Evolutionary conservation across 208 protist species (phyloP).

Genomic region (Wallacemonas rigidus): DNA sequence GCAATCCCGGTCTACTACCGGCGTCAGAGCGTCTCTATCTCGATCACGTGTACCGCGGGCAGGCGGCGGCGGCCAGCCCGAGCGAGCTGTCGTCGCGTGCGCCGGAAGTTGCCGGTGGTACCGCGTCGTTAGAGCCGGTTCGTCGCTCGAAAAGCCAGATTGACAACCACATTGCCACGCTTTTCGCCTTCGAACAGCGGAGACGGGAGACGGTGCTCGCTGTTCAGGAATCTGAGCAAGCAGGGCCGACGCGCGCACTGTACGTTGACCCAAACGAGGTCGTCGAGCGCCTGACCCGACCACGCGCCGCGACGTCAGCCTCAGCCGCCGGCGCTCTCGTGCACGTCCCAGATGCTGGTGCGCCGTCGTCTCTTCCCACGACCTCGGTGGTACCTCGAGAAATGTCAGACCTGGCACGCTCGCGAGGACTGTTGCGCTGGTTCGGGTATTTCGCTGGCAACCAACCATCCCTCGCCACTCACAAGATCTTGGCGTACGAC

Average conservation of each 20-base stretch:
- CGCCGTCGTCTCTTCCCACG: background rate
- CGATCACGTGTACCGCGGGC: slow-evolving; percentile 36
- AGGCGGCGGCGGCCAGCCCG: slow-evolving; percentile 6
- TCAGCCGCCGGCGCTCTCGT: background rate
- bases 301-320: background rate
- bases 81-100: background rate
- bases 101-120: background rate
- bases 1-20: slow-evolving; percentile 23
- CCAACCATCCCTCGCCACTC: background rate
- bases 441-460: background rate
- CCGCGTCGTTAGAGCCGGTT: background rate
- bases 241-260: slow-evolving; percentile 7
- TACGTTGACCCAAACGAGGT: slow-evolving; percentile 42
- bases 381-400: background rate
- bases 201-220: slow-evolving; percentile 36
- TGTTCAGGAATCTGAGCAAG: slow-evolving; percentile 39
- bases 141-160: slow-evolving; percentile 42
- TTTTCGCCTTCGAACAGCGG: slow-evolving; percentile 51
- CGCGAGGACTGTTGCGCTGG: slow-evolving; percentile 5
- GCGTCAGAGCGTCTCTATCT: slow-evolving; percentile 52
- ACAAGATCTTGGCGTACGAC: background rate
- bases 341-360: background rate
- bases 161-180: slow-evolving; percentile 46
- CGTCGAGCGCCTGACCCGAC: slow-evolving; percentile 41
- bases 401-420: slow-evolving; percentile 1